phyloP scores from a whole-genome alignment of 176 grass and related monocot species.

The Typha latifolia region DNA sequence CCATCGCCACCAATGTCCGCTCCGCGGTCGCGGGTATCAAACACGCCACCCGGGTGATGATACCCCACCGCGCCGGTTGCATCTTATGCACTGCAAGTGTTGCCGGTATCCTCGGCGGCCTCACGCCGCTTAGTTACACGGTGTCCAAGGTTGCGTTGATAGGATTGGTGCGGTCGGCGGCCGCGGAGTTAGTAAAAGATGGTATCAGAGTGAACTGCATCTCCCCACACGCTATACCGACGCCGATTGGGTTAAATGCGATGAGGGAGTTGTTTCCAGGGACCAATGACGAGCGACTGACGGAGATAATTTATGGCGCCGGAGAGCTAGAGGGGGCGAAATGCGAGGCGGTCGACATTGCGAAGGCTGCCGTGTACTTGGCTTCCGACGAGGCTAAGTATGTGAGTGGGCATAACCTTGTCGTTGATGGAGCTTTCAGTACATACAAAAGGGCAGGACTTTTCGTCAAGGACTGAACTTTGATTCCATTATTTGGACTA shows the following conservation, averaged over 20 bases:
- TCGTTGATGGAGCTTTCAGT: conserved; percentile 50
- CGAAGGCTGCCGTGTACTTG: conserved; percentile 37
- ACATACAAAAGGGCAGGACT: conserved; percentile 14
- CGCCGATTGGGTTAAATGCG: conserved; percentile 6
- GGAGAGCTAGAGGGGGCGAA: conserved; percentile 34
- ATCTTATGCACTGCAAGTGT: conserved; percentile 61
- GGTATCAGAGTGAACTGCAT: conserved; percentile 65
- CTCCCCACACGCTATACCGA: conserved; percentile 39
- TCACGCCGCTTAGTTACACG: conserved; percentile 15
- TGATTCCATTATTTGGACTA: too few species aligned
- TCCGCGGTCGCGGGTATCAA: conserved; percentile 50
- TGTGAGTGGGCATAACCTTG: conserved; percentile 49
- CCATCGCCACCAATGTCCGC: conserved; percentile 50
- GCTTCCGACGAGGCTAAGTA: conserved; percentile 60
- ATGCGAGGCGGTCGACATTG: conserved; percentile 38
- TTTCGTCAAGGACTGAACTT: too few species aligned
- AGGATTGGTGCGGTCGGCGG: conserved; percentile 27
- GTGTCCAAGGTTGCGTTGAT: conserved; percentile 43
- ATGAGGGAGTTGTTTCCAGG: background rate
- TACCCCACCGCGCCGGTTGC: conserved; percentile 36
- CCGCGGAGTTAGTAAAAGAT: conserved; percentile 26
- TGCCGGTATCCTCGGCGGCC: conserved; percentile 24
- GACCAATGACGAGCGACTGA: conserved; percentile 1
- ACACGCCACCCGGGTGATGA: conserved; percentile 80
- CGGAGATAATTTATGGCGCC: background rate